Evolutionary conservation across 1,139 yeast genomes (phyloP).

Genomic region (Taiozyma onychis): DNA sequence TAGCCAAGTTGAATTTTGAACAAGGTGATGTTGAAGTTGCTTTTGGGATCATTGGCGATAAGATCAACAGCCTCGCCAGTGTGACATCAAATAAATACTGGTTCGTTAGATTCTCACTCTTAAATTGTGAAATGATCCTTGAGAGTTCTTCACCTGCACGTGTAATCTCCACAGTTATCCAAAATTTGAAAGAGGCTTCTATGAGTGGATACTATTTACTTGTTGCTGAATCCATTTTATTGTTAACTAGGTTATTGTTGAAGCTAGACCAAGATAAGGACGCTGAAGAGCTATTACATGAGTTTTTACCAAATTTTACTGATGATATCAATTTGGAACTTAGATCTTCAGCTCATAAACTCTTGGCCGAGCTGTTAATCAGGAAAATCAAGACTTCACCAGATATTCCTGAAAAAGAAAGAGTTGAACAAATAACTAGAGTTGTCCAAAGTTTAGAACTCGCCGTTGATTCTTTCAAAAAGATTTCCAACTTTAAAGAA

Average conservation of each 20-base stretch:
- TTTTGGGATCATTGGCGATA: constrained; percentile 30
- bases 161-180: constrained; percentile 39
- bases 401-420: constrained; percentile 2
- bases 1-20: constrained; percentile 19
- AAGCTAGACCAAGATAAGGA: constrained; percentile 34
- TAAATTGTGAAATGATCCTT: constrained; percentile 39
- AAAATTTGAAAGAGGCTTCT: constrained; percentile 38
- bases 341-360: constrained; percentile 35
- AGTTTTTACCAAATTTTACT: constrained; percentile 37
- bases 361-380: constrained; percentile 30
- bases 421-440: constrained; percentile 9
- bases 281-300: constrained; percentile 31
- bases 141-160: constrained; percentile 35
- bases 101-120: constrained; percentile 37
- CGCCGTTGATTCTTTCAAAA: constrained; percentile 41
- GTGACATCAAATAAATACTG: constrained; percentile 33
- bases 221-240: constrained; percentile 36
- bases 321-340: constrained; percentile 32
- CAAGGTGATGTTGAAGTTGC: constrained; percentile 31
- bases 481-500: constrained; percentile 30
- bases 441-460: constrained; percentile 35
- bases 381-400: constrained; percentile 6
- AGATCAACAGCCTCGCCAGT: constrained; percentile 23
- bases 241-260: constrained; percentile 35
- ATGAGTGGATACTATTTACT: constrained; percentile 36